phyloP scores from a whole-genome alignment of 805 yeast genomes.

The Ogataea methanolica region DNA sequence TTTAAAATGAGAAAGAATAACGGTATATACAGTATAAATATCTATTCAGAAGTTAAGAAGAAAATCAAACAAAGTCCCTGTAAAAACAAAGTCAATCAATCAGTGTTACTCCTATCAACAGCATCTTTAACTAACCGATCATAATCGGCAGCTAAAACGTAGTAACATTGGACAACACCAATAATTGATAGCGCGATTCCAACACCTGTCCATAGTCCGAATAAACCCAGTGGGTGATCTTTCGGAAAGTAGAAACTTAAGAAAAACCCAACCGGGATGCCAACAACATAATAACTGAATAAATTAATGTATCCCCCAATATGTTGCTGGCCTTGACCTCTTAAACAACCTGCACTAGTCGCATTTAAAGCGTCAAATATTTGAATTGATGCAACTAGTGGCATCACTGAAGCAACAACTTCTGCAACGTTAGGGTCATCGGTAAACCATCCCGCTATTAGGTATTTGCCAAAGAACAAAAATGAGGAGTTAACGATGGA shows the following conservation, averaged over 20 bases:
- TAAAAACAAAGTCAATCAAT: conserved; percentile 2
- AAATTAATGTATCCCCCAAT: conserved; percentile 52
- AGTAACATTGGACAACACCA: conserved; percentile 45
- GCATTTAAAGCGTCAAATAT: conserved; percentile 46
- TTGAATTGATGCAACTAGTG: conserved; percentile 34
- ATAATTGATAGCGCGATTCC: conserved; percentile 35
- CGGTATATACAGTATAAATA: too few species aligned
- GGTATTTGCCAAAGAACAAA: conserved; percentile 20
- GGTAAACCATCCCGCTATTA: conserved; percentile 29
- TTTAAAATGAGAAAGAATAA: too few species aligned
- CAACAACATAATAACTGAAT: conserved; percentile 62
- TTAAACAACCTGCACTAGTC: conserved; percentile 46
- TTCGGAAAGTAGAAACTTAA: conserved; percentile 47
- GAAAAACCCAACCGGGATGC: conserved; percentile 59
- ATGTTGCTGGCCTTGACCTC: conserved; percentile 57
- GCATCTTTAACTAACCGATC: conserved; percentile 47
- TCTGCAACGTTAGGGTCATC: conserved; percentile 26
- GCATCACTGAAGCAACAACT: conserved; percentile 24
- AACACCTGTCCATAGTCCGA: conserved; percentile 34
- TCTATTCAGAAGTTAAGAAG: too few species aligned
- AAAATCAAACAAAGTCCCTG: too few species aligned
- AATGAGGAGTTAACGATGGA: conserved; percentile 23
- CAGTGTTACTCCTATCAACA: conserved; percentile 27
- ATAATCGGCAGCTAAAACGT: conserved; percentile 44
- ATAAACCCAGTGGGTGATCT: conserved; percentile 31